Evolutionary conservation across 139 green algal species (phyloP).

Genomic region (Chlamydomonas asymmetrica): DNA sequence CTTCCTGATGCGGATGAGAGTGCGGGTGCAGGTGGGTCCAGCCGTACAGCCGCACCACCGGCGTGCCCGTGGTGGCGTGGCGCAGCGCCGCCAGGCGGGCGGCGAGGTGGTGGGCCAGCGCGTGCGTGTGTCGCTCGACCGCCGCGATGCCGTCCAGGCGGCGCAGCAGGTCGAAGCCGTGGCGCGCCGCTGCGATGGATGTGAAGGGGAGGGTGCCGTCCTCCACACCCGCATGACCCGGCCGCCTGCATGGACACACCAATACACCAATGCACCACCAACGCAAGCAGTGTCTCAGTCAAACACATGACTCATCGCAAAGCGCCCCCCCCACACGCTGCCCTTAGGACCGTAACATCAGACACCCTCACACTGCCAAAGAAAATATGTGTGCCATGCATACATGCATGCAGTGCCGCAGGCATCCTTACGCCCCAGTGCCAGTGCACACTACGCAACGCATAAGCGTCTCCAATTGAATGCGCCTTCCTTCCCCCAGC

Average conservation of each 20-base stretch:
- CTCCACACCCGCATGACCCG: conserved; percentile 70
- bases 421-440: too few species aligned
- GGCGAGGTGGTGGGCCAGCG: conserved; percentile 43
- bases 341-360: too few species aligned
- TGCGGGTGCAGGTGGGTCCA: not conserved
- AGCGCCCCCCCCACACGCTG: too few species aligned
- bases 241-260: conserved; percentile 25
- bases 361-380: too few species aligned
- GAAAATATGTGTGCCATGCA: too few species aligned
- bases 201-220: conserved; percentile 88
- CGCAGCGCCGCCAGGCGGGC: conserved; percentile 50
- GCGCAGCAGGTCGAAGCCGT: conserved; percentile 51
- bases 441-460: too few species aligned
- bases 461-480: too few species aligned
- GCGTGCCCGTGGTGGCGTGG: conserved; percentile 67
- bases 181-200: conserved; percentile 51
- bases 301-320: too few species aligned
- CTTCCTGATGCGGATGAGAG: conserved; percentile 2
- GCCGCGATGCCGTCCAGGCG: conserved; percentile 47
- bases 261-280: too few species aligned
- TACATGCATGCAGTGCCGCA: too few species aligned
- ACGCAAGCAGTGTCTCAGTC: too few species aligned
- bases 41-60: conserved; percentile 62
- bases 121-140: conserved; percentile 17
- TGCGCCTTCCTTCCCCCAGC: too few species aligned